Base-by-base conservation (phyloP, 2,329 filamentous ascomycete species). In the Neurospora sp. region DNA sequence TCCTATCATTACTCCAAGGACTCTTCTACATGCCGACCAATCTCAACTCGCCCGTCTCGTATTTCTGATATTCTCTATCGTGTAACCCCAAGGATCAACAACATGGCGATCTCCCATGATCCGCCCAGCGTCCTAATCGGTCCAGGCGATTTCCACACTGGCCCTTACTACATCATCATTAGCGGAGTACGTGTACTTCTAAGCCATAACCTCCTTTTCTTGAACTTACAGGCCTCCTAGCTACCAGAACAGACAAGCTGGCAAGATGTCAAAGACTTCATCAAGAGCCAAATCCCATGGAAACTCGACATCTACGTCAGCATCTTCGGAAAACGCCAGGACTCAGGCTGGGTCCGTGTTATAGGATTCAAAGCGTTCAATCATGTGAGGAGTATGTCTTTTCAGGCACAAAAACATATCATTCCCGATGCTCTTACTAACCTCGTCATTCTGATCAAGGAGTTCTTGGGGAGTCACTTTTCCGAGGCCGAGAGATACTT, bases 291-390 rank as follows among this genome's bases (percentile, higher is more conserved):
- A 19, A 40, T 71, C 2, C 38, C 58, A 17, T 66, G 43, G 42
- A 66, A 66, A 36, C 46, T 68, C 28, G 69, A 70, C 33, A 62
- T 69, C 2, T 72, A 70, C 38, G 39, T 70, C 19, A 28, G 23
- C 17, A 11, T 70, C 17, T 36, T 38, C 9, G 46, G 46, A 19
- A 36, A 40, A 46, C 23, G 52, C 5, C 46, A 19, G 23, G 67
- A 68, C 36, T 39, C 23, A 23, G 71, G 71, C 1, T 72, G 71
- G 71, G 52, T 72, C 38, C 71, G 71, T 13, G 69, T 72, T 3
- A 9, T 69, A 19, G 69, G 71, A 15, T 58, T 69, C 36, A 68
- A 36, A 2, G 38, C 52, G 4, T 72, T 69, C 36, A 52, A 67
- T 2, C 23, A 70, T 62, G 66, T 70, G 15, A 68, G 67, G 17